Base-by-base conservation (phyloP, 2,329 filamentous ascomycete genomes). In the Epichloe sp. region DNA sequence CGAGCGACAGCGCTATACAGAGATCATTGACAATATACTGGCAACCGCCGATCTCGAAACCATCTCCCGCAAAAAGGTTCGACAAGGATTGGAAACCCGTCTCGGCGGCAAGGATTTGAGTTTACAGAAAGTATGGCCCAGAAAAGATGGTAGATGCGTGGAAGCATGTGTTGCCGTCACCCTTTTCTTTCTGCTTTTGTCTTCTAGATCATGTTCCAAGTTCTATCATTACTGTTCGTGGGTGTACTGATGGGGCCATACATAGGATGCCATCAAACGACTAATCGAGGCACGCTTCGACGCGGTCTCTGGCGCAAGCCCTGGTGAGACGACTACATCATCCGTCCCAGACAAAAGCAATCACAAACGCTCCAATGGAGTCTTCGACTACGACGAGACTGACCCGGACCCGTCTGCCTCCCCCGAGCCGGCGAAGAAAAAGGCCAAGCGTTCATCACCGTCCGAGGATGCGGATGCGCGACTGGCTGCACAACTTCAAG, bases 401-500 rank as follows among this genome's bases (percentile, higher is more conserved):
- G 68, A 76, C 47, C 71, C 73, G 2, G 68, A 76, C 47, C 71
- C 73, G 2, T 76, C 74, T 3, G 65, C 69, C 3, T 67, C 67
- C 11, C 11, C 67, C 5, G 70, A 72, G 38, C 75, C 74, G 1
- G 68, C 70, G 1, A 73, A 71, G 56, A 86, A 83, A 64, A 88
- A 88, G 69, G 85, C 85, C 52, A 82, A 82, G 63, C 77, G 79
- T 43, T 76, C 80, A 31, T 72, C 71, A 14, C 69, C 73, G 38
- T 71, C 70, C 8, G 77, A 80, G 57, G 88, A 95, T 56, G 84
- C 86, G 35, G 93, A 98, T 67, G 93, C 91, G 36, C 82, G 85
- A 44, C 80, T 91, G 55, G 93, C 93, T 1, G 89, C 89, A 15
- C 81, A 85, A 65, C 75, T 98, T 37, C 93, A 98, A 68, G 91